phyloP scores from a whole-genome alignment of 2,329 filamentous ascomycete genomes.

The Dryadomyces quercivorus region DNA sequence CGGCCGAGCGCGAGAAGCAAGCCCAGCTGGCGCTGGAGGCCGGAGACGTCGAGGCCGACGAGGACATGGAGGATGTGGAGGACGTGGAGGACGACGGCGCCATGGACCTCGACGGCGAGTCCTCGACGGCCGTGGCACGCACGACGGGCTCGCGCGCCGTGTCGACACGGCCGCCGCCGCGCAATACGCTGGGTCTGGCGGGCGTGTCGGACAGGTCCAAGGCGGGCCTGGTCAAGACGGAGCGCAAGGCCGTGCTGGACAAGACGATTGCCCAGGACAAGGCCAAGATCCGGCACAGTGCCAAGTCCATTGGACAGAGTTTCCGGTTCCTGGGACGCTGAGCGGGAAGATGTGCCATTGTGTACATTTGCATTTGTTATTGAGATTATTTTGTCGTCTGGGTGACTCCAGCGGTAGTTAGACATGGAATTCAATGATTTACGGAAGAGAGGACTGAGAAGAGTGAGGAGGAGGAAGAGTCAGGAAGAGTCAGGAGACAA shows the following conservation, averaged over 20 bases:
- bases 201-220: constrained; percentile 9
- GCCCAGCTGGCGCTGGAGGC: constrained; percentile 10
- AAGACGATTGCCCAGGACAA: constrained; percentile 6
- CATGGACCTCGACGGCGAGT: neutral
- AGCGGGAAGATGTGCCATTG: neutral
- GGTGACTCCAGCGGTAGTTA: too few species aligned
- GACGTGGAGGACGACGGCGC: constrained; percentile 8
- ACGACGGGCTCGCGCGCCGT: neutral
- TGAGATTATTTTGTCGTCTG: too few species aligned
- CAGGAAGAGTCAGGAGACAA: neutral
- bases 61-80: constrained; percentile 9
- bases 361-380: neutral
- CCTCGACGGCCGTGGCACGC: neutral
- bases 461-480: too few species aligned
- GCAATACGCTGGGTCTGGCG: constrained; percentile 7
- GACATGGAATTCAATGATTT: neutral
- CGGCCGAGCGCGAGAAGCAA: constrained; percentile 42
- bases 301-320: constrained; percentile 11
- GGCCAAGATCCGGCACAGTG: constrained; percentile 8
- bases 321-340: constrained; percentile 10
- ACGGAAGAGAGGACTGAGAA: neutral
- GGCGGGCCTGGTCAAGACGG: constrained; percentile 4
- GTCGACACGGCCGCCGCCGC: constrained; percentile 6
- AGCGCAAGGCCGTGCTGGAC: constrained; percentile 6
- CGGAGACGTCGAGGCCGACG: constrained; percentile 3